Base-by-base conservation (phyloP, 163 green algal species). In the Chloroidium sp. region DNA sequence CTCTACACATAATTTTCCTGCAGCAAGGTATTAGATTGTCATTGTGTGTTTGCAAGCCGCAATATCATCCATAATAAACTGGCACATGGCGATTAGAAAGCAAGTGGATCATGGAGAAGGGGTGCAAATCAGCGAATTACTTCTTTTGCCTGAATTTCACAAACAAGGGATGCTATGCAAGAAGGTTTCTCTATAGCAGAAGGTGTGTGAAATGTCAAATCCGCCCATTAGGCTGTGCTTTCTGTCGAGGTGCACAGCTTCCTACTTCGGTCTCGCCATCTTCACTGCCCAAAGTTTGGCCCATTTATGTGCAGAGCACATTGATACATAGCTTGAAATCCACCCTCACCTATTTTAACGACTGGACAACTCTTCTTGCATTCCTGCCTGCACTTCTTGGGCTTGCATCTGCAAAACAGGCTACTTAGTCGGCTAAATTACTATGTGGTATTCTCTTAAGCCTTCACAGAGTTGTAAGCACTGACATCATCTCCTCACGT, bases 351-450 rank as follows among this genome's bases (percentile, higher is more conserved):
- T 72, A 97, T 91, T 86, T 99, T 99, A 6, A 99, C 96, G 0
- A 99, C 96, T 36, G 96, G 96, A 85, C 96, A 99, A 82, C 86
- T 95, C 86, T 97, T 98, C 87, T 98, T 99, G 93, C 96, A 99
- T 86, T 99, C 96, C 85, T 99, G 96, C 64, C 93, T 87, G 87
- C 96, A 99, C 83, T 99, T 99, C 84, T 99, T 99, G 14, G 96
- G 96, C 88, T 97, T 98, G 85, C 94, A 98, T 82, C 94, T 97
- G 86, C 62, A 6, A 4, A 10, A 64, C 14, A 62, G 0, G 14
- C 2, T n/a, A 58, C 0, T 36, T 6, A 72, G 62, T 59, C 4
- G 59, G 6, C 14, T 13, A 62, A 72, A 59, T 0, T 62, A 0
- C 62, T n/a, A 36, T 69, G 0, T 2, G 13, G 2, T 3, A 10